A percentile compares a stretch with the other conserved stretches of the same genome.
Conservation (phyloP, 2,329 filamentous ascomycete genomes). For the Bipolaris victoriae region DNA sequence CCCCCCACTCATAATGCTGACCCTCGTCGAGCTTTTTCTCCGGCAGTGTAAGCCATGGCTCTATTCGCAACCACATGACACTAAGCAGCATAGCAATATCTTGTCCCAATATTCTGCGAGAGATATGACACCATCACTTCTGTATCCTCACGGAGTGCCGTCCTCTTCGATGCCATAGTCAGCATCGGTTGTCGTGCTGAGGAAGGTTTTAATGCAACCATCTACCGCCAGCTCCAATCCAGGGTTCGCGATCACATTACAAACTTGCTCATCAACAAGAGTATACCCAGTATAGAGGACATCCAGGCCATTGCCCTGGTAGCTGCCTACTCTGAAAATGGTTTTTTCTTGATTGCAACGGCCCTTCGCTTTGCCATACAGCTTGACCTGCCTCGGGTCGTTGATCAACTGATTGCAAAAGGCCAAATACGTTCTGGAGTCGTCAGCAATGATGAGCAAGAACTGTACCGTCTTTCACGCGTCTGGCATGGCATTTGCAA, state of each 20-base stretch:
- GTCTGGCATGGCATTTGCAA: constrained; percentile 62
- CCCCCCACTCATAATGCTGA: not conserved
- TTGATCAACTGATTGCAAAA: constrained; percentile 51
- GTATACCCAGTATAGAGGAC: constrained; percentile 54
- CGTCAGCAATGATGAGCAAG: constrained; percentile 34
- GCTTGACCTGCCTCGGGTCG: constrained; percentile 50
- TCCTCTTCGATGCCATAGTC: constrained; percentile 60
- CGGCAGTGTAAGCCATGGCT: constrained; percentile 30
- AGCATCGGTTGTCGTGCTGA: constrained; percentile 59
- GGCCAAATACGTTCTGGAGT: not conserved
- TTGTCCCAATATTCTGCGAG: constrained; percentile 58
- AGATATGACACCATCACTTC: constrained; percentile 55
- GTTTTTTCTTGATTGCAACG: constrained; percentile 58
- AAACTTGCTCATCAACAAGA: constrained; percentile 53
- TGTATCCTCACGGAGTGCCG: constrained; percentile 55
- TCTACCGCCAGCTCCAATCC: constrained; percentile 45
- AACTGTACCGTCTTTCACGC: constrained; percentile 48
- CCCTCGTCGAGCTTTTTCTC: constrained; percentile 36
- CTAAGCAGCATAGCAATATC: constrained; percentile 50
- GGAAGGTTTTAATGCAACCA: constrained; percentile 49
- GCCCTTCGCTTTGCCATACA: constrained; percentile 60
- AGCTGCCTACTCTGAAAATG: constrained; percentile 61
- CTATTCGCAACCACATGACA: not conserved
- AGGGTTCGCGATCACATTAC: constrained; percentile 52
- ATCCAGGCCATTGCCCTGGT: constrained; percentile 60